Evolutionary conservation across 78 protist genomes (phyloP).

Genomic region (Planoprotostelium fungivorum): DNA sequence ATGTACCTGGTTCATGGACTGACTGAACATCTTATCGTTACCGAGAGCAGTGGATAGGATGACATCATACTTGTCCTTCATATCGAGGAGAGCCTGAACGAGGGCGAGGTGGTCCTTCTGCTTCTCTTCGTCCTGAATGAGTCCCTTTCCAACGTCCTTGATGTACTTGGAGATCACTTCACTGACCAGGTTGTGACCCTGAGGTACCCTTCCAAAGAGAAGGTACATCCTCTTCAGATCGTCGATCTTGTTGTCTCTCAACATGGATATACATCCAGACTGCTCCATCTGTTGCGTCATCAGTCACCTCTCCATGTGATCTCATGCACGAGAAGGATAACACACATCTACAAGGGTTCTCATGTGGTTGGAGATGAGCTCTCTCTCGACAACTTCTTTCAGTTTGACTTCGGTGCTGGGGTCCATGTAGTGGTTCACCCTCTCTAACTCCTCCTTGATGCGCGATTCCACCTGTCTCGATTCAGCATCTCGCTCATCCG

Average conservation of each 20-base stretch:
- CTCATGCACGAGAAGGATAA: not conserved
- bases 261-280: conserved; percentile 47
- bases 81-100: conserved; percentile 72
- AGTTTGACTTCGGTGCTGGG: conserved; percentile 45
- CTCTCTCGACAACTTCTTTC: conserved; percentile 61
- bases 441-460: conserved; percentile 69
- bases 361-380: conserved; percentile 73
- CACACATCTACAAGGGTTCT: conserved; percentile 40
- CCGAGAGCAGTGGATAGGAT: conserved; percentile 53
- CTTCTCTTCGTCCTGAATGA: conserved; percentile 63
- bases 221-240: conserved; percentile 75
- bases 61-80: conserved; percentile 68
- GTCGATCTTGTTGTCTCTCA: conserved; percentile 43
- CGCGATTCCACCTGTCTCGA: conserved; percentile 57
- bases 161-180: conserved; percentile 48
- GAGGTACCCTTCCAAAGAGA: conserved; percentile 54
- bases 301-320: not conserved
- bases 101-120: conserved; percentile 28
- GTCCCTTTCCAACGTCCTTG: conserved; percentile 38
- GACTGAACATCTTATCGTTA: conserved; percentile 45
- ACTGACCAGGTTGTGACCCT: conserved; percentile 36
- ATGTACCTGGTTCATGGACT: conserved; percentile 47
- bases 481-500: not conserved
- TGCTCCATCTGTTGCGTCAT: conserved; percentile 54
- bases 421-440: conserved; percentile 66